These are phyloP conservation scores for Excoecaria cochinchinensis DNA, from an alignment of 345 rosid genomes.

Conservation along the genomic window DNA sequence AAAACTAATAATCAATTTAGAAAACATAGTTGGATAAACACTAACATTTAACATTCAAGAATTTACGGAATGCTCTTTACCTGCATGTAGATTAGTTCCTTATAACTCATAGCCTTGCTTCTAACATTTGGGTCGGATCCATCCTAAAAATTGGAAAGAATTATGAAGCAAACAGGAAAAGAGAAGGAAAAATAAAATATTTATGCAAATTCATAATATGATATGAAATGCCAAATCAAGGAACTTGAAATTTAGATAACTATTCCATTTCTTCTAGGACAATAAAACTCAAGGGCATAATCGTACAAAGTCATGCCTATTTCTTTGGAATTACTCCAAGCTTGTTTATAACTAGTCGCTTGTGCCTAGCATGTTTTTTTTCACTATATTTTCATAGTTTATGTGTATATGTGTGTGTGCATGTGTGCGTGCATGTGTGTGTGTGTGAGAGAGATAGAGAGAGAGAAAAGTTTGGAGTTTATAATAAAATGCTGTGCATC, in stretches of 20 bases:
- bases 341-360: not conserved
- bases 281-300: not conserved
- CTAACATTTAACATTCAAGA: not conserved
- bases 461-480: no score
- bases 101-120: conserved; percentile 81
- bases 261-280: not conserved
- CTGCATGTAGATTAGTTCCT: conserved; percentile 83
- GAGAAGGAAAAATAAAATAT: conserved; percentile 6
- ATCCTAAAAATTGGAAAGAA: conserved; percentile 42
- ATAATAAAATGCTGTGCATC: no score
- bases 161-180: not conserved
- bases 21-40: not conserved
- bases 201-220: not conserved
- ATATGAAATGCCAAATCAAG: conserved; percentile 3
- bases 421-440: no score
- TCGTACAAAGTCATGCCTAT: not conserved
- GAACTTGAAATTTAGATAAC: not conserved
- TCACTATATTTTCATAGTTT: no score
- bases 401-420: no score
- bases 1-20: not conserved
- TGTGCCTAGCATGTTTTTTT: no score
- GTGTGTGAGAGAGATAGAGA: no score
- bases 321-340: not conserved
- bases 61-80: conserved; percentile 31
- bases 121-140: conserved; percentile 68